Conservation (phyloP, 805 yeast genomes). For the Tetrapisispora phaffii region DNA sequence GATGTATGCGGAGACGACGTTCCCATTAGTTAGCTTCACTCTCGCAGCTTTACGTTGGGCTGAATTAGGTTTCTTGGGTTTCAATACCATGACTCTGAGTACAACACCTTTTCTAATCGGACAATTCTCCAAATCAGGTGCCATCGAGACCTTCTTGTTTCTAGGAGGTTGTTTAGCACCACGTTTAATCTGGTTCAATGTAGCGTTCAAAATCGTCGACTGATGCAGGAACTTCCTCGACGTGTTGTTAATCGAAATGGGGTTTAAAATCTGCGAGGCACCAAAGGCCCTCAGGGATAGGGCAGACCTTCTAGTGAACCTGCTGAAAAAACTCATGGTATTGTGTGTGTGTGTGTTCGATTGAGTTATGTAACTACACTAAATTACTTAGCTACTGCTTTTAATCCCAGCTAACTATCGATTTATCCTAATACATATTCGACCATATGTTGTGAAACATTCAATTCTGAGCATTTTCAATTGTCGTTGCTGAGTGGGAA, state of each 20-base stretch:
- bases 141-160: conserved; percentile 36
- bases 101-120: conserved; percentile 94
- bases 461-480: too few relatives aligned
- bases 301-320: too few relatives aligned
- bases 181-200: conserved; percentile 66
- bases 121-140: conserved; percentile 75
- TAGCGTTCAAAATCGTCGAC: conserved; percentile 33
- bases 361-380: too few relatives aligned
- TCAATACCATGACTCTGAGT: conserved; percentile 82
- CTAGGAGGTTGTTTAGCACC: conserved; percentile 43
- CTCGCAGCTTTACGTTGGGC: conserved; percentile 96
- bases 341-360: too few relatives aligned
- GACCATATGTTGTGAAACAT: too few relatives aligned
- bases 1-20: conserved; percentile 80
- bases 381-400: too few relatives aligned
- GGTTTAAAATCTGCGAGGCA: not conserved
- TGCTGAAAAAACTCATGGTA: too few relatives aligned
- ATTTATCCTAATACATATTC: too few relatives aligned
- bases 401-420: too few relatives aligned
- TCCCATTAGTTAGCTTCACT: conserved; percentile 85
- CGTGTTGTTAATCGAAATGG: not conserved
- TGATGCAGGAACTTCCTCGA: not conserved
- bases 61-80: conserved; percentile 97
- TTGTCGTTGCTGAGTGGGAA: too few relatives aligned
- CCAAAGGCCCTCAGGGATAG: not conserved